Percentiles rank a stretch among this genome's conserved stretches.
phyloP scores from a whole-genome alignment of 805 yeast species.

The Candida ponderosae region DNA sequence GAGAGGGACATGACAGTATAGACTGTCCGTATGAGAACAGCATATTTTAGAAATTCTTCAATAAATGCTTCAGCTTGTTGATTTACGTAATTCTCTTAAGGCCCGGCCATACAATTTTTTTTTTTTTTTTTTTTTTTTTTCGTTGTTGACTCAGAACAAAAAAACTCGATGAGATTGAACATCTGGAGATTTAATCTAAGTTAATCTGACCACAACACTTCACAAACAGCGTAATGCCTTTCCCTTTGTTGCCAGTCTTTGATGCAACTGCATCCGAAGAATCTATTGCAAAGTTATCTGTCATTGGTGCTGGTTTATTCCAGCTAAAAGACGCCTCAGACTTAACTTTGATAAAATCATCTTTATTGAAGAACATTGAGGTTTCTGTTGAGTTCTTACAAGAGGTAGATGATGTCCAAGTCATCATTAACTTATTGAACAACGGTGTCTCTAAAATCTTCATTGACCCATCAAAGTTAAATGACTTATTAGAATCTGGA shows the following conservation, averaged over 20 bases:
- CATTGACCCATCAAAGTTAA: conserved; percentile 23
- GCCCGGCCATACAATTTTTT: no score
- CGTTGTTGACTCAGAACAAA: no score
- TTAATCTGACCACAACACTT: no score
- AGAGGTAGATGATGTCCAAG: conserved; percentile 29
- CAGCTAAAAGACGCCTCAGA: conserved; percentile 14
- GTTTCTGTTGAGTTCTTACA: conserved; percentile 20
- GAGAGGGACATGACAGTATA: conserved; percentile 78
- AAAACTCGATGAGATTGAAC: no score
- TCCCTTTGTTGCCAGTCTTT: conserved; percentile 30
- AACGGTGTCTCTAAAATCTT: conserved; percentile 48
- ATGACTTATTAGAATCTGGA: conserved; percentile 33
- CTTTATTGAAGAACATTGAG: conserved; percentile 8
- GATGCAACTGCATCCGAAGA: conserved; percentile 7
- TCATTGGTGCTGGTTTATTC: conserved; percentile 20
- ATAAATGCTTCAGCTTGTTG: no score
- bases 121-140: no score
- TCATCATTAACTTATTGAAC: conserved; percentile 45
- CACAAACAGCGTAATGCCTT: conserved; percentile 20
- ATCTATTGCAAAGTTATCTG: conserved; percentile 9
- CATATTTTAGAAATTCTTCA: conserved; percentile 8
- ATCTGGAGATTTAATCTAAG: no score
- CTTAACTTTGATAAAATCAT: conserved; percentile 10
- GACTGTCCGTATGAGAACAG: conserved; percentile 72
- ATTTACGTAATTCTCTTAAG: no score